Percentiles rank a stretch among this genome's conserved stretches.
Evolutionary conservation across 2,329 filamentous ascomycete genomes (phyloP).

Genomic region (Ustilaginoidea virens): DNA sequence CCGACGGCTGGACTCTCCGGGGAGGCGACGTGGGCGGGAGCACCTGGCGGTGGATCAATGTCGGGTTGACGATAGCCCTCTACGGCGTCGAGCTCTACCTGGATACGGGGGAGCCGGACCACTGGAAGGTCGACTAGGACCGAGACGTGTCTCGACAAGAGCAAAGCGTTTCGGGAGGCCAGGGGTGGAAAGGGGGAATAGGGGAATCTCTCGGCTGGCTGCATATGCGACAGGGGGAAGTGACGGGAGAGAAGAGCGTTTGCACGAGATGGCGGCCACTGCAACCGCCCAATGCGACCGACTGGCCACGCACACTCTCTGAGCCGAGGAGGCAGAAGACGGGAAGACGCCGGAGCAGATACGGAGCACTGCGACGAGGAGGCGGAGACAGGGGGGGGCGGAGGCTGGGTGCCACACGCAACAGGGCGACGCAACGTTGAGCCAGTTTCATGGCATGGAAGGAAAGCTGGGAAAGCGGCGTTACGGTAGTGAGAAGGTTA

Average conservation of each 20-base stretch:
- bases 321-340: no score
- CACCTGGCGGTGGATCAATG: conserved; percentile 85
- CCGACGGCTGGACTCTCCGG: conserved; percentile 69
- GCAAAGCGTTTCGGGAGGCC: not conserved
- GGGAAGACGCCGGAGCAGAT: no score
- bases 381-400: no score
- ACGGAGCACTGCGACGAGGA: no score
- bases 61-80: conserved; percentile 73
- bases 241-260: no score
- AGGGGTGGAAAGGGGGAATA: not conserved
- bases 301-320: no score
- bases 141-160: not conserved
- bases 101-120: conserved; percentile 70
- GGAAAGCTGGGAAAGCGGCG: conserved; percentile 8
- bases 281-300: no score
- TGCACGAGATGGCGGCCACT: no score
- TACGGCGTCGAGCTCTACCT: conserved; percentile 87
- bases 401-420: no score
- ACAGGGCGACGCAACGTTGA: no score
- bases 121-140: conserved; percentile 85
- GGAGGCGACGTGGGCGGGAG: conserved; percentile 70
- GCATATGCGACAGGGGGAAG: no score
- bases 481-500: conserved; percentile 15
- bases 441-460: not conserved
- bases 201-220: no score